These are phyloP conservation scores for Aspergillus aculeatinus DNA, from an alignment of 2,329 filamentous ascomycete species.

Conservation along the genomic window DNA sequence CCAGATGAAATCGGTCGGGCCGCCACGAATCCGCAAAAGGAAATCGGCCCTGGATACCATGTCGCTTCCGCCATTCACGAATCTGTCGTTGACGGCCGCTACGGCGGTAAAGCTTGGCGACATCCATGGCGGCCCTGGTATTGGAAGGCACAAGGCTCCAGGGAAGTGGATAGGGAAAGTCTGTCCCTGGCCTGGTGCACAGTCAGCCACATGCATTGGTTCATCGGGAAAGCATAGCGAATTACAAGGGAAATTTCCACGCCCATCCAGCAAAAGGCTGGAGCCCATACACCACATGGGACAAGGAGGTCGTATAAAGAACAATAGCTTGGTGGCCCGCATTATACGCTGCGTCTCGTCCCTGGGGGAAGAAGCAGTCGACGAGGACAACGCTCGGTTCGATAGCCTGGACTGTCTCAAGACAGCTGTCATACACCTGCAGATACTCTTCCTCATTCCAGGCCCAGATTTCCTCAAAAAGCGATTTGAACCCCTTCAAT, in stretches of 20 bases:
- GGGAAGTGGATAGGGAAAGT: conserved; percentile 1
- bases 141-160: background rate
- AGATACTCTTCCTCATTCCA: conserved; percentile 1
- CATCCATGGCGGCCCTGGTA: background rate
- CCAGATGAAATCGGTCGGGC: background rate
- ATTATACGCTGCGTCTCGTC: background rate
- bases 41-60: conserved; percentile 1
- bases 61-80: background rate
- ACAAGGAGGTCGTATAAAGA: background rate
- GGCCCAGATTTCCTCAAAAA: conserved; percentile 2
- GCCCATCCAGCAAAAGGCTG: background rate
- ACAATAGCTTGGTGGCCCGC: background rate
- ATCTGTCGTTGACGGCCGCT: background rate
- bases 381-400: background rate
- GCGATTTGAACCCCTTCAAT: background rate
- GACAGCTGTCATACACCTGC: conserved; percentile 1
- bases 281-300: background rate
- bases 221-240: background rate
- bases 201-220: background rate
- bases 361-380: conserved; percentile 2
- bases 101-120: background rate
- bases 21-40: conserved; percentile 3
- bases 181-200: background rate
- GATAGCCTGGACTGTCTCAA: background rate
- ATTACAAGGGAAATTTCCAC: conserved; percentile 2